Base-by-base conservation (phyloP, 78 protist genomes). In the Cyanophora paradoxa region DNA sequence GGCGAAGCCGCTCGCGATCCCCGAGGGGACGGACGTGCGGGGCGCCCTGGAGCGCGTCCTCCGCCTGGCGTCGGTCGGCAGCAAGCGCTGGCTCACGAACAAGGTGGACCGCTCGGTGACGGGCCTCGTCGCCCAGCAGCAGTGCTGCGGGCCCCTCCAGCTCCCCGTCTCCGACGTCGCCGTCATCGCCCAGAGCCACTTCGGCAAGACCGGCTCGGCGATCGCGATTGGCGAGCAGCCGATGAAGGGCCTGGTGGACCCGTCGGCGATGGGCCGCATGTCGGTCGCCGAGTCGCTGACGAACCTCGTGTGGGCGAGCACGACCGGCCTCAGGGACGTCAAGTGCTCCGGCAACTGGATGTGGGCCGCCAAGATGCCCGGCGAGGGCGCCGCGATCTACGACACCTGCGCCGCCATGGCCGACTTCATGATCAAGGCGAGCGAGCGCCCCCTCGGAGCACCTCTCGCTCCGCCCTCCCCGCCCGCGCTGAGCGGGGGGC, bases 101-200 rank as follows among this genome's bases (percentile, higher is more conserved):
- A 93, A 89, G 76, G 86, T 80, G 14, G 93, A 89, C 72, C 86
- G 97, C 73, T 62, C 86, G 63, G 95, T 93, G 33, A 88, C 94
- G 24, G 97, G 97, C 20, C 72, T 87, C 22, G 83, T 93, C 41
- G 93, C 97, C 6, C 92, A 84, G 52, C 91, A 93, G 61, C 97
- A 90, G 81, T 78, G 89, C 69, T 93, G 88, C 14, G 97, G 97
- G 22, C 92, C 88, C 11, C 84, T 84, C 46, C 97, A 90, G 44
- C 68, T 81, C 16, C 97, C 94, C 28, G 54, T 87, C 28, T 67
- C 93, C 33, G 86, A 92, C 76, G 79, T 75, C 26, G 92, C 89
- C 42, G 88, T 83, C 57, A 85, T 86, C 65, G 59, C 90, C 3
- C 57, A 70, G 26, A 28, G 85, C 20, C 77, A 81, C 82, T 31